These are phyloP conservation scores for Phytophthora nicotianae DNA, from an alignment of 352 stramenopile species.

Conservation along the genomic window DNA sequence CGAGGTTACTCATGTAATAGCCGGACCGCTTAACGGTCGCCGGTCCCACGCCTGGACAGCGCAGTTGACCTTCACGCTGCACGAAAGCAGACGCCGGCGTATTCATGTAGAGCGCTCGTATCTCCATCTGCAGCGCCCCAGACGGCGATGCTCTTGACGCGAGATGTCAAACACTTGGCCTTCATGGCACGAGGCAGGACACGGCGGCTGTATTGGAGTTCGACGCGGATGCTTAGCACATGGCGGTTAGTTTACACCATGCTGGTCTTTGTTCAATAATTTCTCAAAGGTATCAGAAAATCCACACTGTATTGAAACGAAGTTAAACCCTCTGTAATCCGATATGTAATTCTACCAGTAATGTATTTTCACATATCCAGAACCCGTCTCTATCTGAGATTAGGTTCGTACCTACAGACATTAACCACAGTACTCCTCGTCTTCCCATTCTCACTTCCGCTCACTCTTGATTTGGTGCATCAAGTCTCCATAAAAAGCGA, in stretches of 20 bases:
- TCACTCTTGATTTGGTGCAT: constrained; percentile 11
- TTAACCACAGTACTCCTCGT: constrained; percentile 9
- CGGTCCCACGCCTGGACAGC: constrained; percentile 23
- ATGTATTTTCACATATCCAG: not conserved
- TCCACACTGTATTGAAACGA: not conserved
- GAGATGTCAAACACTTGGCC: constrained; percentile 11
- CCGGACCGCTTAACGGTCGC: constrained; percentile 18
- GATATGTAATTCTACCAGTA: not conserved
- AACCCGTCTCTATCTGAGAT: constrained; percentile 1
- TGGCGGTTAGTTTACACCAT: constrained; percentile 16
- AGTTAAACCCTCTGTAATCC: not conserved
- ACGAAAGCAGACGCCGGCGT: constrained; percentile 1
- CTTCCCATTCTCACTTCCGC: constrained; percentile 2
- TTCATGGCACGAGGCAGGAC: constrained; percentile 16
- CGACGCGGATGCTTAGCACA: not conserved
- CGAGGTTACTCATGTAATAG: constrained; percentile 3
- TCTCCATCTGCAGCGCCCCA: constrained; percentile 12
- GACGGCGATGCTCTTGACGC: not conserved
- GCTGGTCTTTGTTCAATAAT: not conserved
- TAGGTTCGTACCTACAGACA: constrained; percentile 5
- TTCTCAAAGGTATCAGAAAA: constrained; percentile 9
- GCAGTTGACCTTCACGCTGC: constrained; percentile 14
- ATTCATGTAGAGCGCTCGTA: constrained; percentile 5
- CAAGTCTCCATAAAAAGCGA: constrained; percentile 2
- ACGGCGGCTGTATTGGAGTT: constrained; percentile 6